Percentiles rank a stretch among this genome's conserved stretches.
These are phyloP conservation scores for Neurospora sp. DNA, from an alignment of 495 filamentous ascomycete genomes.

Conservation along the genomic window DNA sequence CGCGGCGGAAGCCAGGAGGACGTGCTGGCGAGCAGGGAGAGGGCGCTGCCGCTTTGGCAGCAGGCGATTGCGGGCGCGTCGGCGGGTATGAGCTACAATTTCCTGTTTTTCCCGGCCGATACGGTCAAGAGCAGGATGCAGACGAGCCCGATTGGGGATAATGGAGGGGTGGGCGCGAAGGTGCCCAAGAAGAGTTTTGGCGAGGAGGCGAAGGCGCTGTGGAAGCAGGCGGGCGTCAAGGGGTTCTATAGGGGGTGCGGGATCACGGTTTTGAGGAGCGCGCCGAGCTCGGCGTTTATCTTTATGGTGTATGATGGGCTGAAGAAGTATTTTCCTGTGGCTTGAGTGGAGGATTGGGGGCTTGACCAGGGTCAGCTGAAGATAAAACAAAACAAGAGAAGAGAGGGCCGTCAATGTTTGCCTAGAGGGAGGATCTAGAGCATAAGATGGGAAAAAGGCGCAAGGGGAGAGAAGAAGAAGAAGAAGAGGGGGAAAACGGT, in stretches of 20 bases:
- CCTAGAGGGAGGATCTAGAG: background rate
- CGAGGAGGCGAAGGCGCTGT: conserved; percentile 56
- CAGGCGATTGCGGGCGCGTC: conserved; percentile 82
- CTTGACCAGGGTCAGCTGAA: background rate
- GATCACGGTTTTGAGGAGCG: conserved; percentile 77
- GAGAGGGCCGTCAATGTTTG: background rate
- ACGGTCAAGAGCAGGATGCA: conserved; percentile 97
- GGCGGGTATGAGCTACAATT: conserved; percentile 90
- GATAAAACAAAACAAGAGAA: background rate
- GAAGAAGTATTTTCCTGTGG: conserved; percentile 49
- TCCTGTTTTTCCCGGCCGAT: conserved; percentile 92
- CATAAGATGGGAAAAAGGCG: background rate
- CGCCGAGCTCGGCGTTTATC: conserved; percentile 93
- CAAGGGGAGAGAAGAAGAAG: background rate
- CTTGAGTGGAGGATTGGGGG: background rate
- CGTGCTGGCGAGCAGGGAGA: conserved; percentile 19
- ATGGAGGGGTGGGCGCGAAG: background rate
- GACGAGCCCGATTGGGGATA: conserved; percentile 54
- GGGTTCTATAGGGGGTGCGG: conserved; percentile 91
- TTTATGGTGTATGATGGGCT: conserved; percentile 87
- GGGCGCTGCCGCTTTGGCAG: conserved; percentile 57
- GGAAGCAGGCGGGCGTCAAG: conserved; percentile 68
- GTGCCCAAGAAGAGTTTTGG: conserved; percentile 49
- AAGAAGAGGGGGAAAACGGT: background rate
- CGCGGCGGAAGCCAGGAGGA: conserved; percentile 7